phyloP scores from a whole-genome alignment of 139 green algal genomes.

The Micromonas pusilla region DNA sequence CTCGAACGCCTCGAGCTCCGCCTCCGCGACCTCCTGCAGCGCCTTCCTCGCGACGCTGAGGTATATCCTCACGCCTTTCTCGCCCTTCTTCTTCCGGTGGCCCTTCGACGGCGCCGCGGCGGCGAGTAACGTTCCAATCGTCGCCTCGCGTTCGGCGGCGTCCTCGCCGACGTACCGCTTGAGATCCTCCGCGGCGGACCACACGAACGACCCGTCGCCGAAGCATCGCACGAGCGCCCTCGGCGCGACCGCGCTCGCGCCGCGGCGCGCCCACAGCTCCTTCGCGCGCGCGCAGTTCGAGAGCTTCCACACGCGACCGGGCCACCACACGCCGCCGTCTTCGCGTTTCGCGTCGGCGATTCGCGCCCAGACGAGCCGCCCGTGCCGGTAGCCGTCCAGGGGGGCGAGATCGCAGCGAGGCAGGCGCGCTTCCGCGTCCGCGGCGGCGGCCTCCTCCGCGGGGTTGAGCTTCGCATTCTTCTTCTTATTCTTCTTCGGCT shows the following conservation, averaged over 20 bases:
- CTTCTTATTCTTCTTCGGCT: slow-evolving; percentile 9
- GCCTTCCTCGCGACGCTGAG: background rate
- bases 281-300: background rate
- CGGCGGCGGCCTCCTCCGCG: background rate
- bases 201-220: background rate
- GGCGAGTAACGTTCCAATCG: background rate
- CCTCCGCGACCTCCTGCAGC: background rate
- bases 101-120: background rate
- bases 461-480: background rate
- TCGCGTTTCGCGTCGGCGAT: background rate
- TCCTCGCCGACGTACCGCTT: background rate
- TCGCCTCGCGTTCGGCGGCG: background rate
- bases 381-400: background rate
- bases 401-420: background rate
- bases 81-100: background rate
- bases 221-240: slow-evolving; percentile 7
- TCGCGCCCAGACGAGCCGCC: background rate
- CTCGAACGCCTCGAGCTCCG: background rate
- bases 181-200: background rate
- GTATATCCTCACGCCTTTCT: background rate
- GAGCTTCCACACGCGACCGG: slow-evolving; percentile 18
- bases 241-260: background rate
- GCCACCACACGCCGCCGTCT: background rate
- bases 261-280: background rate
- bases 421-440: background rate